A percentile compares a stretch with the other conserved stretches of the same genome.
Evolutionary conservation across 169 alveolate genomes (phyloP).

Genomic region (Prorocentrum cordatum): DNA sequence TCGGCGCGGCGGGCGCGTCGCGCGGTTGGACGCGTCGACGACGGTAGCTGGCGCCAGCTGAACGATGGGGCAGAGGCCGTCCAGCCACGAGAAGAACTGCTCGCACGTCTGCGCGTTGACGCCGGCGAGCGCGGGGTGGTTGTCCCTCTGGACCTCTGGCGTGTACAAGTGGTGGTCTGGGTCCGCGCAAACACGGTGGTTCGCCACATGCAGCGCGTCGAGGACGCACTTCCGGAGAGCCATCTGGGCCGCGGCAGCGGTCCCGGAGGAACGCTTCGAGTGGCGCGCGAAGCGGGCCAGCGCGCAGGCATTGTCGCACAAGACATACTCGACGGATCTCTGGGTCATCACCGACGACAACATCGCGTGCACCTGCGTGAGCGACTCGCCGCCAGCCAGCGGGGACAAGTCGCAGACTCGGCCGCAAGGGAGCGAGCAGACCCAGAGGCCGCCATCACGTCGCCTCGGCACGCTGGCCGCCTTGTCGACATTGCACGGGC

Average conservation of each 20-base stretch:
- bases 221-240: too few species aligned
- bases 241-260: neutral
- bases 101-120: neutral
- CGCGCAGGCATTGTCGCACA: conserved; percentile 2
- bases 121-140: neutral
- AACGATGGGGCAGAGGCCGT: too few species aligned
- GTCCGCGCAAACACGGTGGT: neutral
- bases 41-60: too few species aligned
- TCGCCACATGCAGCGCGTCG: neutral
- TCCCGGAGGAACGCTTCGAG: neutral
- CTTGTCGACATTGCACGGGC: neutral
- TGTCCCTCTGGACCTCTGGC: neutral
- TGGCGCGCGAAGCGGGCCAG: conserved; percentile 14
- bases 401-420: neutral
- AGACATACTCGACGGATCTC: neutral
- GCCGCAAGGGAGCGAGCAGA: neutral
- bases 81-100: neutral
- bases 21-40: too few species aligned
- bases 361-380: neutral
- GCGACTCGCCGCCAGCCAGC: neutral
- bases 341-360: neutral
- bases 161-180: neutral
- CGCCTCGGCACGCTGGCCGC: neutral
- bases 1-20: too few species aligned
- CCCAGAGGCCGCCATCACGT: neutral